Conservation (phyloP, 352 stramenopile genomes). For the Globisporangium okanoganense region DNA sequence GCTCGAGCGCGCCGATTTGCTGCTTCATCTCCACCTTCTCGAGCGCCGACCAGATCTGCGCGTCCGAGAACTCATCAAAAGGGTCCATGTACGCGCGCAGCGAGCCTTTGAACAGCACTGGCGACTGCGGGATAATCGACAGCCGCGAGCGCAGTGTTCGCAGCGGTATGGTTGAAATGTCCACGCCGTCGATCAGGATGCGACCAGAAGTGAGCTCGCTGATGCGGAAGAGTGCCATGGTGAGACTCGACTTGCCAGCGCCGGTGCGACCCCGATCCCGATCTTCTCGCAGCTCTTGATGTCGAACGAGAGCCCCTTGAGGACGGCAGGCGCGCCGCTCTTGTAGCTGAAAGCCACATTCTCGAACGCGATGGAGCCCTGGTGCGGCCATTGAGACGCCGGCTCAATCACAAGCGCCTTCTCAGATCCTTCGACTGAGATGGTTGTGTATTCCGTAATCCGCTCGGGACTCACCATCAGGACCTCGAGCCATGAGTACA, state of each 20-base stretch:
- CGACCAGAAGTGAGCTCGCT: conserved; percentile 77
- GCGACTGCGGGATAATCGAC: conserved; percentile 73
- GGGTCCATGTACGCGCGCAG: conserved; percentile 43
- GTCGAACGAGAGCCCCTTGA: conserved; percentile 40
- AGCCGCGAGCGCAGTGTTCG: conserved; percentile 45
- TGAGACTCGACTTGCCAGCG: conserved; percentile 86
- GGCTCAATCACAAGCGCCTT: no score
- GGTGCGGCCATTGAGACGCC: no score
- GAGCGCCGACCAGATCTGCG: conserved; percentile 47
- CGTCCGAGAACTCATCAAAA: conserved; percentile 71
- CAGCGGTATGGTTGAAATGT: conserved; percentile 67
- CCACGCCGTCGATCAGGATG: conserved; percentile 57
- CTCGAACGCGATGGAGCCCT: no score
- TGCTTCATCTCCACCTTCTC: conserved; percentile 10
- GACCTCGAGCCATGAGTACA: no score
- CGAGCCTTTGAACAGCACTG: conserved; percentile 89
- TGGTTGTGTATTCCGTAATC: no score
- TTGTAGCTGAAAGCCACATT: conserved; percentile 14
- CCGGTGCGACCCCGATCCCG: conserved; percentile 87
- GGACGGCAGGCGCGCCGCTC: conserved; percentile 14
- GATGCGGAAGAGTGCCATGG: conserved; percentile 90
- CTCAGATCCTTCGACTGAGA: no score
- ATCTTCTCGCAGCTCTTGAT: conserved; percentile 65
- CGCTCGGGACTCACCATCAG: no score
- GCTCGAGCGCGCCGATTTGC: conserved; percentile 62